phyloP scores from a whole-genome alignment of 768 basidiomycete genomes.

The Calocybe cyanea region DNA sequence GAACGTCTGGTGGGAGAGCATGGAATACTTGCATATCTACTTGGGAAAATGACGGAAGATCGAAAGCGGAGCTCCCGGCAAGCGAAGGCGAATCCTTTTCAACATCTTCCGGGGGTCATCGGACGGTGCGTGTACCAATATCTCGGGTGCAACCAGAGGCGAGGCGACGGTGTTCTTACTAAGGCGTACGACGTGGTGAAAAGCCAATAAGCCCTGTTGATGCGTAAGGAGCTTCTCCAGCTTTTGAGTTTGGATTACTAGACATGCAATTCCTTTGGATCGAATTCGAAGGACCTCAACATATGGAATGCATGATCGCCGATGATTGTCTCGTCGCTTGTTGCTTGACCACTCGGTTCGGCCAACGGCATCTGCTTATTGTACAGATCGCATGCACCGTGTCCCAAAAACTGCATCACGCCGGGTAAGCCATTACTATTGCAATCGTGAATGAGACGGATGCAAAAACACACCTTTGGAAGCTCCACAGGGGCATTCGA shows the following conservation, averaged over 20 bases:
- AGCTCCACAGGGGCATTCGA: constrained; percentile 83
- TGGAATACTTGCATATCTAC: constrained; percentile 68
- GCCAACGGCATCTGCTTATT: constrained; percentile 67
- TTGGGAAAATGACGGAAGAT: constrained; percentile 72
- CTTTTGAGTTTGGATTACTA: constrained; percentile 90
- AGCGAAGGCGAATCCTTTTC: constrained; percentile 7
- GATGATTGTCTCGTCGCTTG: constrained; percentile 68
- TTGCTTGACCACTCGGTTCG: constrained; percentile 61
- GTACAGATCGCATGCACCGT: constrained; percentile 80
- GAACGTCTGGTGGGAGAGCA: constrained; percentile 66
- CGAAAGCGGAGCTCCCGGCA: constrained; percentile 23
- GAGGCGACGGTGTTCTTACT: constrained; percentile 12
- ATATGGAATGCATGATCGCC: constrained; percentile 76
- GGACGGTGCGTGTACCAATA: constrained; percentile 19
- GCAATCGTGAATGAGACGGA: not conserved
- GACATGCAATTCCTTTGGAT: constrained; percentile 82
- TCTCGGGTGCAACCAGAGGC: constrained; percentile 10
- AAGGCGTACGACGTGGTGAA: constrained; percentile 29
- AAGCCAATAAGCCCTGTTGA: constrained; percentile 59
- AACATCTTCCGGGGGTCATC: constrained; percentile 6
- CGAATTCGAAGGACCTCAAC: constrained; percentile 68
- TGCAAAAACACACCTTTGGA: constrained; percentile 67
- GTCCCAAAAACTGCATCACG: constrained; percentile 74
- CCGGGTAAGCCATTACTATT: not conserved
- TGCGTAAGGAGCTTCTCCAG: constrained; percentile 52